phyloP scores from a whole-genome alignment of 169 alveolate species.

The Plasmodium knowlesi region DNA sequence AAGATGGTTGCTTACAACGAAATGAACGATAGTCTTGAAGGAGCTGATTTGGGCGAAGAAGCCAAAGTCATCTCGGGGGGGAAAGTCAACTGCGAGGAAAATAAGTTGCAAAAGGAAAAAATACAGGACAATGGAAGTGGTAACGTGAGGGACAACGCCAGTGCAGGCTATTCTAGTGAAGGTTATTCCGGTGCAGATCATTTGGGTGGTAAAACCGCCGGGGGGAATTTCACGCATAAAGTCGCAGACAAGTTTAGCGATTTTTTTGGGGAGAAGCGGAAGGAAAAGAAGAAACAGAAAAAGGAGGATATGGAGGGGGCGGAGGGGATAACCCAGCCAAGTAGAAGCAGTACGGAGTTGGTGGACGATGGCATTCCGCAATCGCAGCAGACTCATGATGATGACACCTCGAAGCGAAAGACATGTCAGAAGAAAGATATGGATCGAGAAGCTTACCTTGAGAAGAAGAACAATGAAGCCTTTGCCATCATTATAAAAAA shows the following conservation, averaged over 20 bases:
- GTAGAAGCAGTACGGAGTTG: neutral
- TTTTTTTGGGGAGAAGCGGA: neutral
- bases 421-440: neutral
- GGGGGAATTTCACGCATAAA: neutral
- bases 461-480: slow-evolving; percentile 57
- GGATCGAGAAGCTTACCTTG: slow-evolving; percentile 26
- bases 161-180: neutral
- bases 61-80: neutral
- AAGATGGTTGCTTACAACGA: slow-evolving; percentile 5
- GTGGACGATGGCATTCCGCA: neutral
- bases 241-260: neutral
- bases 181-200: neutral
- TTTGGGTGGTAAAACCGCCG: neutral
- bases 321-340: neutral
- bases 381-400: neutral
- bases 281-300: neutral
- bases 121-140: neutral
- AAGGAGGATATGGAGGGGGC: neutral
- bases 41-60: neutral
- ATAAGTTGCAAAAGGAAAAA: no score
- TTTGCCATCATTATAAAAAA: slow-evolving; percentile 63
- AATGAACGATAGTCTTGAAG: neutral
- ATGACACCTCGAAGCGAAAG: neutral
- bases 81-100: neutral
- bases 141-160: neutral